Evolutionary conservation across 75 land plant genomes (phyloP).

Genomic region (Selaginella moellendorffii): DNA sequence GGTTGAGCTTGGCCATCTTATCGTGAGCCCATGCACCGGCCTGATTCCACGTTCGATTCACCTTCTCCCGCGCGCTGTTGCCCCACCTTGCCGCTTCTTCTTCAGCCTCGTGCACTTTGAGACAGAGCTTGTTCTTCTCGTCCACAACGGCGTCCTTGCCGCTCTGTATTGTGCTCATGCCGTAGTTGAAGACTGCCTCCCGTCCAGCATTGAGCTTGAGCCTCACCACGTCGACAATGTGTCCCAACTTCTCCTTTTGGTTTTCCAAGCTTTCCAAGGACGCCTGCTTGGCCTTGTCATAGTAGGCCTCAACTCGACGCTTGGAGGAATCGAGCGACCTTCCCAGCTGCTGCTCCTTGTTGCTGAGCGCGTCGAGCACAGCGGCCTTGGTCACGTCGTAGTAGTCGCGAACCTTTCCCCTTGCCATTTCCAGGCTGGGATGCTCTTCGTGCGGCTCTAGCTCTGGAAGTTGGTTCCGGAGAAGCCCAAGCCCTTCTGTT

Average conservation of each 20-base stretch:
- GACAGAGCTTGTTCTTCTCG: not conserved
- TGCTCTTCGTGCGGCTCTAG: not conserved
- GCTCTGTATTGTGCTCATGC: not conserved
- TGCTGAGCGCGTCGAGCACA: not conserved
- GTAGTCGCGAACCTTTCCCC: not conserved
- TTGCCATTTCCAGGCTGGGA: not conserved
- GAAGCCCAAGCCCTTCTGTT: not conserved
- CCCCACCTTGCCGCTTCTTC: not conserved
- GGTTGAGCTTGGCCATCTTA: not conserved
- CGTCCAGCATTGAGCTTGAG: conserved; percentile 1
- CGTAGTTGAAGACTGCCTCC: not conserved
- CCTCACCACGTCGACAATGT: not conserved
- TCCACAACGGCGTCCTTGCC: not conserved
- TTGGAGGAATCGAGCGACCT: not conserved
- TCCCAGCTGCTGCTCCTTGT: not conserved
- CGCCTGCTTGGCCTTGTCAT: not conserved
- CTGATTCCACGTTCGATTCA: not conserved
- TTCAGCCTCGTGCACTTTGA: not conserved
- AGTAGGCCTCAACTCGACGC: not conserved
- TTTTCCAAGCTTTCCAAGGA: not conserved
- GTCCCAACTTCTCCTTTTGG: not conserved
- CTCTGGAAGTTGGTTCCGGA: not conserved
- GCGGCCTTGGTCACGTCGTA: not conserved
- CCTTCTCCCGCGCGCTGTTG: not conserved
- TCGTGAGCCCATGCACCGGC: not conserved